Percentiles rank a stretch among this genome's conserved stretches.
Conservation (phyloP, 2,329 filamentous ascomycete species). For the Coniochaeta pulveracea region DNA sequence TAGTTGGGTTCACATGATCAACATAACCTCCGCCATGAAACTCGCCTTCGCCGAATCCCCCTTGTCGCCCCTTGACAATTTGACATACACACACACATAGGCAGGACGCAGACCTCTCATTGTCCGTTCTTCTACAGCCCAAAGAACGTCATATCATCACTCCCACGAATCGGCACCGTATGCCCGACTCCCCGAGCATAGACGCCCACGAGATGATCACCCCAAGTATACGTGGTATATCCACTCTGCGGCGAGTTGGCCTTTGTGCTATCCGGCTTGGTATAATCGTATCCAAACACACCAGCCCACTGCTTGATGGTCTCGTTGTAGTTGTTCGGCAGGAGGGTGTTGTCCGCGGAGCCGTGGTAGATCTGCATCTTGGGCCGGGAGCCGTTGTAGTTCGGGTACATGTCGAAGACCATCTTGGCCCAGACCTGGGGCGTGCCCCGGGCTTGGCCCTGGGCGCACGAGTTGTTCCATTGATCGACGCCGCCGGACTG, state of each 20-base stretch:
- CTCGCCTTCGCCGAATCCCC: too few relatives aligned
- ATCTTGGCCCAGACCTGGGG: conserved; percentile 28
- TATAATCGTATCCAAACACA: conserved; percentile 26
- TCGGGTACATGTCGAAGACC: conserved; percentile 24
- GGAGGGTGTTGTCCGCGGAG: conserved; percentile 33
- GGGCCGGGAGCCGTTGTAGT: conserved; percentile 35
- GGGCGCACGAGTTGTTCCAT: conserved; percentile 45
- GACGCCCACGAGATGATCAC: conserved; percentile 12
- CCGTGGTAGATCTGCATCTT: conserved; percentile 48
- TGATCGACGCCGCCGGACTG: conserved; percentile 20
- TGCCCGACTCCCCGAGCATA: conserved; percentile 8
- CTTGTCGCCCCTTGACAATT: too few relatives aligned
- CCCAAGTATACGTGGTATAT: conserved; percentile 12
- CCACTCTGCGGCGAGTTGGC: conserved; percentile 10
- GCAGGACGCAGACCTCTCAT: too few relatives aligned
- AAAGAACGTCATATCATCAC: conserved; percentile 9
- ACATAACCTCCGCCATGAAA: too few relatives aligned
- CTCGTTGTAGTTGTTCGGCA: conserved; percentile 44
- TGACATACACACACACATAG: too few relatives aligned
- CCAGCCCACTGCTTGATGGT: conserved; percentile 42
- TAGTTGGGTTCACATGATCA: too few relatives aligned
- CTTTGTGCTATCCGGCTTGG: conserved; percentile 5
- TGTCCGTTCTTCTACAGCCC: too few relatives aligned
- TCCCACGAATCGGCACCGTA: conserved; percentile 6
- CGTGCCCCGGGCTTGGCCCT: conserved; percentile 32